These are phyloP conservation scores for Lachancea dasiensis DNA, from an alignment of 805 yeast species.

Conservation along the genomic window DNA sequence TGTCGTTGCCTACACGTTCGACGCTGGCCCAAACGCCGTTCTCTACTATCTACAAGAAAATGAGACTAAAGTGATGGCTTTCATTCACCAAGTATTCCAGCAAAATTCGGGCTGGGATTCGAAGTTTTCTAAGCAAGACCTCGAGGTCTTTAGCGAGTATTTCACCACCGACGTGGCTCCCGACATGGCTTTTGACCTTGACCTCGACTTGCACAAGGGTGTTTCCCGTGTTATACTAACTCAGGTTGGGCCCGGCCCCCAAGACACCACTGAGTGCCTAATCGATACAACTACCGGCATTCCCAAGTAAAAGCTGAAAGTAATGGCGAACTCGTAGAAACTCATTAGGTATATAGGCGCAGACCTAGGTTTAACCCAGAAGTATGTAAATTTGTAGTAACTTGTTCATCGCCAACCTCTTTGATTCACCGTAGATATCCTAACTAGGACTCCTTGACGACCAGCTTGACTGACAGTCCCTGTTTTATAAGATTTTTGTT, in stretches of 20 bases:
- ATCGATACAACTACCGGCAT: conserved; percentile 53
- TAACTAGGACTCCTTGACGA: too few relatives aligned
- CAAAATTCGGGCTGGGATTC: conserved; percentile 66
- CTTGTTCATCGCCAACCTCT: too few relatives aligned
- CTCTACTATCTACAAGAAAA: conserved; percentile 76
- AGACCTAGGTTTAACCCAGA: too few relatives aligned
- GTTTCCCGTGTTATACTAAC: conserved; percentile 83
- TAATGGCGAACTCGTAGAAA: not conserved
- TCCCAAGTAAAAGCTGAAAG: conserved; percentile 14
- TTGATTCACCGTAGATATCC: too few relatives aligned
- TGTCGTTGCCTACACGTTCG: conserved; percentile 94
- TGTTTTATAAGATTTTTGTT: too few relatives aligned
- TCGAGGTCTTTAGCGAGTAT: conserved; percentile 19
- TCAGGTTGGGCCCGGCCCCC: conserved; percentile 84
- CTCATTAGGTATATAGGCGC: too few relatives aligned
- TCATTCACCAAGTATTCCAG: conserved; percentile 55
- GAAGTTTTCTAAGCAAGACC: conserved; percentile 30
- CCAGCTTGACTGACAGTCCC: too few relatives aligned
- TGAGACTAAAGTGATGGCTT: conserved; percentile 66
- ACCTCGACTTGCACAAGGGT: conserved; percentile 53
- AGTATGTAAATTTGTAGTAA: too few relatives aligned
- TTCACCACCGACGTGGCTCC: conserved; percentile 28
- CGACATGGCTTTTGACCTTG: conserved; percentile 37
- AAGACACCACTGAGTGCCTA: conserved; percentile 48
- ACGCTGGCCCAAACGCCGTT: conserved; percentile 99